Conservation (phyloP, 768 basidiomycete species). For the Coprinellus aureogranulatus region DNA sequence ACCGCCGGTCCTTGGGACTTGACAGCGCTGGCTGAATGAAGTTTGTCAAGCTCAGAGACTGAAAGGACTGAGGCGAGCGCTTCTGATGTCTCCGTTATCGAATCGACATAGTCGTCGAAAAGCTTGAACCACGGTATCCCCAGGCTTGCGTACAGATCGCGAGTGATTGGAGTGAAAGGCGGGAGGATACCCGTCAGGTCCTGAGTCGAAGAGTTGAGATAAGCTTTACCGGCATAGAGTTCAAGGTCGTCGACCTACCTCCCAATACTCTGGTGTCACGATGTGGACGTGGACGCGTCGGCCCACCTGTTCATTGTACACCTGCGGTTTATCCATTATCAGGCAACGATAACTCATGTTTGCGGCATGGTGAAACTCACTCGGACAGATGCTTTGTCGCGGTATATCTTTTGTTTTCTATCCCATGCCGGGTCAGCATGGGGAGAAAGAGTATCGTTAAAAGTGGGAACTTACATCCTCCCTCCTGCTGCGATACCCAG, state of each 20-base stretch:
- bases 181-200: neutral
- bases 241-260: too few relatives aligned
- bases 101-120: slow-evolving; percentile 11
- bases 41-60: too few relatives aligned
- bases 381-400: slow-evolving; percentile 8
- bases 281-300: slow-evolving; percentile 17
- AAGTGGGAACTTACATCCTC: slow-evolving; percentile 9
- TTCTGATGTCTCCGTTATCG: too few relatives aligned
- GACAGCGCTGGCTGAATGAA: too few relatives aligned
- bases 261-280: slow-evolving; percentile 16
- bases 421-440: too few relatives aligned
- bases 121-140: slow-evolving; percentile 10
- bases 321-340: neutral
- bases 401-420: slow-evolving; percentile 18
- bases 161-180: too few relatives aligned
- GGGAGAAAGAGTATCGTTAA: neutral
- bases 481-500: slow-evolving; percentile 8
- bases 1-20: too few relatives aligned
- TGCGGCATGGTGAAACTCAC: slow-evolving; percentile 1
- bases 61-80: too few relatives aligned
- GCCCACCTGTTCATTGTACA: slow-evolving; percentile 16
- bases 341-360: neutral
- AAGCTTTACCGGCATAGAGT: too few relatives aligned
- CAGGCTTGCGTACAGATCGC: too few relatives aligned
- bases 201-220: neutral